Percentiles rank a stretch among this genome's conserved stretches.
Conservation (phyloP, 495 filamentous ascomycete genomes). For the Oleoguttula mirabilis region DNA sequence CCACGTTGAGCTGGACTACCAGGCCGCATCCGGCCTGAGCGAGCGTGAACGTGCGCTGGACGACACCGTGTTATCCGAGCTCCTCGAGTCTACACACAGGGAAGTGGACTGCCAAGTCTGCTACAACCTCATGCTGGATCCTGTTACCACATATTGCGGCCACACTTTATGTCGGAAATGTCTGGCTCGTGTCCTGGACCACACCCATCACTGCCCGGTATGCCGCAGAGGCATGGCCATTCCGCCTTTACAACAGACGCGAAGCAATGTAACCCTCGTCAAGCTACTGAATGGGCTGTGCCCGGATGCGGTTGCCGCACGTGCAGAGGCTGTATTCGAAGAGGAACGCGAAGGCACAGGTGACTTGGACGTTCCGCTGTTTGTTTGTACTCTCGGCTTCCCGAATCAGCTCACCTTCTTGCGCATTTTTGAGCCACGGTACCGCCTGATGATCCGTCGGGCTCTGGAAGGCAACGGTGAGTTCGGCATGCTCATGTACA, state of each 20-base stretch:
- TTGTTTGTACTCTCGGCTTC: conserved; percentile 69
- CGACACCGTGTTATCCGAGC: conserved; percentile 36
- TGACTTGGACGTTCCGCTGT: conserved; percentile 57
- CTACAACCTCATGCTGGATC: conserved; percentile 64
- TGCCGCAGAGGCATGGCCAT: conserved; percentile 59
- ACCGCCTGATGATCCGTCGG: conserved; percentile 75
- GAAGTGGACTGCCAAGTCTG: conserved; percentile 86
- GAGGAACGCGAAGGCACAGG: conserved; percentile 41
- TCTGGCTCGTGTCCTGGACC: conserved; percentile 58
- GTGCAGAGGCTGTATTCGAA: conserved; percentile 39
- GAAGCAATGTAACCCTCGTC: conserved; percentile 50
- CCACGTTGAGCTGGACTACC: conserved; percentile 44
- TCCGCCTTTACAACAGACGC: conserved; percentile 41
- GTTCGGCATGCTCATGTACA: conserved; percentile 78
- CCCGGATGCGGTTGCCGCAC: conserved; percentile 48
- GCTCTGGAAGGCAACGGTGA: conserved; percentile 57
- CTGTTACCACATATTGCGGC: conserved; percentile 72
- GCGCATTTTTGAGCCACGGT: conserved; percentile 84
- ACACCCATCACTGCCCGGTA: conserved; percentile 64
- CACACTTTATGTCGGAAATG: conserved; percentile 83
- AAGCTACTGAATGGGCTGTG: conserved; percentile 51
- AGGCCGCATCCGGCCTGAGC: conserved; percentile 26
- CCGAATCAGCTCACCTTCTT: conserved; percentile 75
- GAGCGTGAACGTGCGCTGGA: conserved; percentile 39
- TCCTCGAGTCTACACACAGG: conserved; percentile 47